These are phyloP conservation scores for Nakazawaea siamensis DNA, from an alignment of 805 yeast genomes.

Conservation along the genomic window DNA sequence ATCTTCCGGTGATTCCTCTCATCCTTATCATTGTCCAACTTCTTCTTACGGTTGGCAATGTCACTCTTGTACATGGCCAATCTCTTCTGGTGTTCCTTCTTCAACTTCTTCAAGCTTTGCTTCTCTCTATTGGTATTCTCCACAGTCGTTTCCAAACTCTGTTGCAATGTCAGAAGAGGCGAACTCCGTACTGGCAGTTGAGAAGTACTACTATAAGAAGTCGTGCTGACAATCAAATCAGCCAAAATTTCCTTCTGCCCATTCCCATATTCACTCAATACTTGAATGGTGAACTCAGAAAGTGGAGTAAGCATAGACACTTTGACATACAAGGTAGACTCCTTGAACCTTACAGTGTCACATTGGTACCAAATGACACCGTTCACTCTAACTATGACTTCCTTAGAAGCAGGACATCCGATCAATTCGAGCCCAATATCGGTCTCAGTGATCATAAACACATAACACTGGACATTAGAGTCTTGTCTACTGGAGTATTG, in stretches of 20 bases:
- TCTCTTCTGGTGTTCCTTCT: conserved; percentile 51
- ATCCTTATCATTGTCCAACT: conserved; percentile 31
- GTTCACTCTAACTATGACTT: conserved; percentile 42
- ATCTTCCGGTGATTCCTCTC: conserved; percentile 46
- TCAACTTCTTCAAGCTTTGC: conserved; percentile 44
- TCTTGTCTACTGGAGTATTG: conserved; percentile 1
- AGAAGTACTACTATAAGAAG: conserved; percentile 22
- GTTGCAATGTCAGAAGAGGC: conserved; percentile 58
- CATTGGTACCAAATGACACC: conserved; percentile 67
- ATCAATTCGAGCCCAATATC: conserved; percentile 42
- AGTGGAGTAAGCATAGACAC: conserved; percentile 36
- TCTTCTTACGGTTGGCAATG: conserved; percentile 42
- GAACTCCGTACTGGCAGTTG: conserved; percentile 29
- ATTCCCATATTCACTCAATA: conserved; percentile 25
- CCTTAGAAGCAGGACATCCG: conserved; percentile 27
- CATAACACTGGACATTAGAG: conserved; percentile 23
- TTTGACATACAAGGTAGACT: conserved; percentile 7
- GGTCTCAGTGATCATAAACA: conserved; percentile 44
- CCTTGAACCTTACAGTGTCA: conserved; percentile 23
- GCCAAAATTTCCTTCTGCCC: conserved; percentile 15
- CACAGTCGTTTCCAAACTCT: conserved; percentile 57
- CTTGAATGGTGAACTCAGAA: conserved; percentile 54
- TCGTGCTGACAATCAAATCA: conserved; percentile 5
- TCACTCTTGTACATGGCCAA: conserved; percentile 44
- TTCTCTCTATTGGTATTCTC: conserved; percentile 51